Evolutionary conservation across 805 yeast species (phyloP).

Genomic region (Candida dajiaensis): DNA sequence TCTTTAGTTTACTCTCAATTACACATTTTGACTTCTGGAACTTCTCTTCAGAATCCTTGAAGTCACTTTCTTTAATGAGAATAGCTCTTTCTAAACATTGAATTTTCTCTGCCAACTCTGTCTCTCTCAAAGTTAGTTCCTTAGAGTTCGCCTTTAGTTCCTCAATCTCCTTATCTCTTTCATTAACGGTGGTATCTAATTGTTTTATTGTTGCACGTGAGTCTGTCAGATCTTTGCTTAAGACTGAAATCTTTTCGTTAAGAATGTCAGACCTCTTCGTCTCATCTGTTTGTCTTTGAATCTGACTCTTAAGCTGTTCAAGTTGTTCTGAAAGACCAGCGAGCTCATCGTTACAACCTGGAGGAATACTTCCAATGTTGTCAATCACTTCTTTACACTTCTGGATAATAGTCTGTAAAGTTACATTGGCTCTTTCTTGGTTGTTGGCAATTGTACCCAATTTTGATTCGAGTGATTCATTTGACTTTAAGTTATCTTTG

Average conservation of each 20-base stretch:
- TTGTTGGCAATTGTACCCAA: background rate
- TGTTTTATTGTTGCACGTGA: constrained; percentile 3
- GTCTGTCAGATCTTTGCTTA: constrained; percentile 3
- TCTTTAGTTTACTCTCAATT: constrained; percentile 30
- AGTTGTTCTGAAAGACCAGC: background rate
- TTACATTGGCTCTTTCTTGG: background rate
- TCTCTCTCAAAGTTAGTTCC: background rate
- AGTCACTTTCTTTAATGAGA: background rate
- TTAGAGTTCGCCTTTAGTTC: background rate
- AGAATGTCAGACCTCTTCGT: background rate
- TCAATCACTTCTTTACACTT: background rate
- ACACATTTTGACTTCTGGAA: constrained; percentile 17
- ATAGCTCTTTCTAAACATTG: background rate
- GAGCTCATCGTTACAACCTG: background rate
- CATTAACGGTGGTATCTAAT: background rate
- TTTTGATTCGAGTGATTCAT: background rate
- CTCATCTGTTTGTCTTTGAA: background rate
- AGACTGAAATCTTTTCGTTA: background rate
- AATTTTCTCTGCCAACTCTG: background rate
- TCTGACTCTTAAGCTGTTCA: background rate
- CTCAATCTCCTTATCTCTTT: background rate
- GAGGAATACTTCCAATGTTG: background rate
- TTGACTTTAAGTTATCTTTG: background rate
- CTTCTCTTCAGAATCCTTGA: constrained; percentile 12
- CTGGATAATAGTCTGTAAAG: background rate